Percentiles rank a stretch among this genome's conserved stretches.
phyloP scores from a whole-genome alignment of 805 yeast genomes.

The Candida berthetii region DNA sequence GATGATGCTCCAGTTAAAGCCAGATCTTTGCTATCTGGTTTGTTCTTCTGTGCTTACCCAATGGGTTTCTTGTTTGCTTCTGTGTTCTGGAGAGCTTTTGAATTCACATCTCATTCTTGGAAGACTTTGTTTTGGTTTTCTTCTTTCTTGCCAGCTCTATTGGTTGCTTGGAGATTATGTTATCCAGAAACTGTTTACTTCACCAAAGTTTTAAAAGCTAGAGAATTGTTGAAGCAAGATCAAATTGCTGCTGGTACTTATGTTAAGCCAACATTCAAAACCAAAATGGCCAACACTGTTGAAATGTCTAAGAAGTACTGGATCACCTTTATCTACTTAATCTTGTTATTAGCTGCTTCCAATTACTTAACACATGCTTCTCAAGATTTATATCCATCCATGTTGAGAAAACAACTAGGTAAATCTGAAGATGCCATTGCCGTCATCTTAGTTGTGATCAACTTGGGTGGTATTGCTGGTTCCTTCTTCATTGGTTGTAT shows the following conservation, averaged over 20 bases:
- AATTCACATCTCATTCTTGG: conserved; percentile 52
- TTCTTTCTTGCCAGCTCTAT: conserved; percentile 57
- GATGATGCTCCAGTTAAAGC: conserved; percentile 58
- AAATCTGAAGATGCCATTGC: conserved; percentile 42
- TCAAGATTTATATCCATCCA: conserved; percentile 67
- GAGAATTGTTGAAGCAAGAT: conserved; percentile 21
- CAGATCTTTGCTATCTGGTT: conserved; percentile 57
- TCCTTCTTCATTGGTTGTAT: conserved; percentile 54
- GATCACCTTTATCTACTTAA: conserved; percentile 51
- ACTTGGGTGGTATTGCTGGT: conserved; percentile 63
- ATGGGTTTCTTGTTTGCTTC: conserved; percentile 63
- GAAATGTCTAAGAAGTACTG: conserved; percentile 43
- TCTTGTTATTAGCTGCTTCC: conserved; percentile 61
- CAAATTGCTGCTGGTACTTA: conserved; percentile 13
- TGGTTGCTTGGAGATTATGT: conserved; percentile 50
- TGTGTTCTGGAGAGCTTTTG: conserved; percentile 58
- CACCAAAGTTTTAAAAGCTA: conserved; percentile 19
- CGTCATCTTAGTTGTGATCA: conserved; percentile 56
- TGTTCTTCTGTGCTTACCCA: conserved; percentile 52
- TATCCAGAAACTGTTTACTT: conserved; percentile 59
- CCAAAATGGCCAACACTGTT: conserved; percentile 21
- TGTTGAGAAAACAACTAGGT: conserved; percentile 46
- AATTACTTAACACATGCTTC: conserved; percentile 72
- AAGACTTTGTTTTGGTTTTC: conserved; percentile 70
- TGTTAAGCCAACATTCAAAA: conserved; percentile 11